Conservation (phyloP, 441 rosid genomes). For the Pelargonium australe region DNA sequence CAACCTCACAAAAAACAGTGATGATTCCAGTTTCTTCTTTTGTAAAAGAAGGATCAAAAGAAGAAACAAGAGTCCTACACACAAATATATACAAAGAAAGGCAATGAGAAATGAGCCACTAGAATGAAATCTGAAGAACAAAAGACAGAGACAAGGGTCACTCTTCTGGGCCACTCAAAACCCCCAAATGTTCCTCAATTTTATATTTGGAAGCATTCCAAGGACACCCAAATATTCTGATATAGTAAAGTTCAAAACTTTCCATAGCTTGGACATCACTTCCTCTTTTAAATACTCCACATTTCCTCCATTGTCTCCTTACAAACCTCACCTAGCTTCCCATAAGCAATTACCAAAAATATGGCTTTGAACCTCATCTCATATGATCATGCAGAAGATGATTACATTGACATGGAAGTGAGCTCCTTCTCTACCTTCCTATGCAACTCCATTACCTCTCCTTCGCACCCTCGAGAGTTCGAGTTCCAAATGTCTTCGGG, state of each 20-base stretch:
- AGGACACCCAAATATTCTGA: constrained; percentile 17
- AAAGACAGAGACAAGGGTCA: constrained; percentile 18
- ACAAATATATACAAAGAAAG: constrained; percentile 13
- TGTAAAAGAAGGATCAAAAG: not conserved
- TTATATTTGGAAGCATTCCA: constrained; percentile 35
- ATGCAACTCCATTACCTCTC: constrained; percentile 25
- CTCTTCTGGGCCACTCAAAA: constrained; percentile 17
- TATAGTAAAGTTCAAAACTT: constrained; percentile 11
- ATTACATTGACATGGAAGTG: constrained; percentile 61
- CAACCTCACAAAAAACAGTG: constrained; percentile 6
- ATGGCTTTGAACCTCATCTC: constrained; percentile 39
- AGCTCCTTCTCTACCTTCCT: constrained; percentile 42
- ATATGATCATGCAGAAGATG: constrained; percentile 43
- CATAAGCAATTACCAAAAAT: not conserved
- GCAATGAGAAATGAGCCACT: constrained; percentile 21
- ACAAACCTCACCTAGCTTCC: constrained; percentile 12
- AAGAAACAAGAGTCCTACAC: constrained; percentile 11
- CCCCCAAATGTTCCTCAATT: constrained; percentile 22
- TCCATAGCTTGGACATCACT: constrained; percentile 18
- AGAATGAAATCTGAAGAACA: constrained; percentile 9
- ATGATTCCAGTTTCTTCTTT: constrained; percentile 10
- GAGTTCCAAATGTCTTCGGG: constrained; percentile 61
- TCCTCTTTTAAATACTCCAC: constrained; percentile 28
- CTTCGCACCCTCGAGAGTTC: constrained; percentile 45
- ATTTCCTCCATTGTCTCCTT: constrained; percentile 16